Percentiles rank a stretch among this genome's conserved stretches.
phyloP scores from a whole-genome alignment of 257 asterid species.

The Jaltomata sinuosa region DNA sequence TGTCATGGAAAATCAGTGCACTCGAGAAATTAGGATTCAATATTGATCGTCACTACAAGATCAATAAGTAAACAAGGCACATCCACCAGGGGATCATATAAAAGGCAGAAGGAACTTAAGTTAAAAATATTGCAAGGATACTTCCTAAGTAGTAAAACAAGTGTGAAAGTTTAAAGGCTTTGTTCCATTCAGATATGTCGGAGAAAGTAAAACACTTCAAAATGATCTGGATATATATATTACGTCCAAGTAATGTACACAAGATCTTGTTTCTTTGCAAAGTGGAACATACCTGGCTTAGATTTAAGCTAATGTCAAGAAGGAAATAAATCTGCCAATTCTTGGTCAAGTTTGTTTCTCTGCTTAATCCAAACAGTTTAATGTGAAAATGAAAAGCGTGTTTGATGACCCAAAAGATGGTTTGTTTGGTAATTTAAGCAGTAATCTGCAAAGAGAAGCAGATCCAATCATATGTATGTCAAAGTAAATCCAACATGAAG shows the following conservation, averaged over 20 bases:
- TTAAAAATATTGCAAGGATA: background rate
- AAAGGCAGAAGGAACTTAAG: background rate
- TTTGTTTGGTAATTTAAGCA: background rate
- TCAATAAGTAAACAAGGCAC: background rate
- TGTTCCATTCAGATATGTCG: background rate
- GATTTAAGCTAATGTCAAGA: background rate
- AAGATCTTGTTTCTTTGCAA: background rate
- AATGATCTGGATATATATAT: background rate
- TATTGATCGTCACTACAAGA: background rate
- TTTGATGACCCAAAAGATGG: background rate
- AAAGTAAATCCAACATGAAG: background rate
- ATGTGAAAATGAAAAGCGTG: too few relatives aligned
- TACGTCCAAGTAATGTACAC: background rate
- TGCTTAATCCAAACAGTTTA: background rate
- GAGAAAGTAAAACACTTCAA: background rate
- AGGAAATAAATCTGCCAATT: background rate
- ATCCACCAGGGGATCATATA: background rate
- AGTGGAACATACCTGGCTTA: background rate
- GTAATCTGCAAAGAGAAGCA: background rate
- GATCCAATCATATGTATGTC: background rate
- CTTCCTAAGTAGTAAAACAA: background rate
- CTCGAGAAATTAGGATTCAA: background rate
- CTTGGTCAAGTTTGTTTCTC: background rate
- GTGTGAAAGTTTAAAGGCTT: background rate
- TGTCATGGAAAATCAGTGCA: background rate